phyloP scores from a whole-genome alignment of 805 yeast genomes.

The Sugiyamaella valdiviana region DNA sequence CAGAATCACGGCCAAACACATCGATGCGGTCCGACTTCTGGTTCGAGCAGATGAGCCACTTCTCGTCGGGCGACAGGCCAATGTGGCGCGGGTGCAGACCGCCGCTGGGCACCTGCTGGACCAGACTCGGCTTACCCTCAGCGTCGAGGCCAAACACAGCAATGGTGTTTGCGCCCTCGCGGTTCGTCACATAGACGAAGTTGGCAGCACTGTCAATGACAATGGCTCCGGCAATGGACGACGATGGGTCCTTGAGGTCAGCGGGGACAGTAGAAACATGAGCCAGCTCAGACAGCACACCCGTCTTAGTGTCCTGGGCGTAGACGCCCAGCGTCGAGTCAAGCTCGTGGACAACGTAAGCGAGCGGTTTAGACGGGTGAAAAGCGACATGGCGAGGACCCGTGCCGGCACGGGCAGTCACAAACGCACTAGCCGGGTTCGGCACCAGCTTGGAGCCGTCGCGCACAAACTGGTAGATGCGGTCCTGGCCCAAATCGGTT shows the following conservation, averaged over 20 bases:
- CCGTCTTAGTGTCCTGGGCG: conserved; percentile 3
- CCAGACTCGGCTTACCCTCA: conserved; percentile 1
- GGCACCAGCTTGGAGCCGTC: conserved; percentile 3
- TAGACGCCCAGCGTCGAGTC: conserved; percentile 5
- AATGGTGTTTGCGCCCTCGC: conserved; percentile 10
- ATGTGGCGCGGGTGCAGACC: conserved; percentile 11
- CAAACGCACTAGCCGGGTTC: not conserved
- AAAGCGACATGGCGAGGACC: conserved; percentile 11
- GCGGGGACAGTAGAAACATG: not conserved
- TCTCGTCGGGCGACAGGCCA: conserved; percentile 7
- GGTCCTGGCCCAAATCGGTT: conserved; percentile 12
- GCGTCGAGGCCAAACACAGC: conserved; percentile 5
- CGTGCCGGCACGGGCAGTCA: conserved; percentile 3
- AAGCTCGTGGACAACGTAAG: conserved; percentile 8
- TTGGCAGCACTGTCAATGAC: conserved; percentile 3
- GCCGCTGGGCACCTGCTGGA: conserved; percentile 8
- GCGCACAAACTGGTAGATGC: conserved; percentile 6
- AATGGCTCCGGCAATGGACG: conserved; percentile 5
- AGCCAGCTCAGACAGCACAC: conserved; percentile 3
- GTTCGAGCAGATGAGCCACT: conserved; percentile 8
- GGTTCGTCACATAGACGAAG: conserved; percentile 8
- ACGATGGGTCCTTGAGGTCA: not conserved
- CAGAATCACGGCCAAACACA: conserved; percentile 5
- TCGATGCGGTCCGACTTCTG: conserved; percentile 7
- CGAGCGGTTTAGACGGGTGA: conserved; percentile 7